Evolutionary conservation across 192 early-diverging fungal genomes (phyloP).

Genomic region (Podochytrium sp.): DNA sequence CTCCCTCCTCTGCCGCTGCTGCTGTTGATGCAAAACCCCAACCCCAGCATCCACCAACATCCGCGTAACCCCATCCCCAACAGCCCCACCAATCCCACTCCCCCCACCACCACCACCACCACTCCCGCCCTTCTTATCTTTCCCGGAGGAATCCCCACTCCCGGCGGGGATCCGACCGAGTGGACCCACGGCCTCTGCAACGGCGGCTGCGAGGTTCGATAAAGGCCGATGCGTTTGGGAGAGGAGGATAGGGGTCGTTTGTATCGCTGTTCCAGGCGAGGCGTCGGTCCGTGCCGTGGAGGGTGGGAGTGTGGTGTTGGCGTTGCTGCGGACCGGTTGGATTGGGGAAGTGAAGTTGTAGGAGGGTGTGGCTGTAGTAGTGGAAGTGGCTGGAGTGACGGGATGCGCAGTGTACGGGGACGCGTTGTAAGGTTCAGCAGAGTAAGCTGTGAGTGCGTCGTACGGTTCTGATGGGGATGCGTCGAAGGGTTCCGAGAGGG

Average conservation of each 20-base stretch:
- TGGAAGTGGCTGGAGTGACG: neutral
- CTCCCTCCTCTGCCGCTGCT: neutral
- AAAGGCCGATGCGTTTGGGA: neutral
- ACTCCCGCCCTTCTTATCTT: neutral
- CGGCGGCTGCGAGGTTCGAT: neutral
- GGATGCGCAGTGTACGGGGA: neutral
- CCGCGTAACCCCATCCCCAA: constrained; percentile 18
- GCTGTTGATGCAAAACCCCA: constrained; percentile 1
- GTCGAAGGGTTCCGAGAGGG: neutral
- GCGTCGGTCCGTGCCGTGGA: too few relatives aligned
- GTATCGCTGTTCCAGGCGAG: too few relatives aligned
- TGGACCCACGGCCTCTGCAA: constrained; percentile 13
- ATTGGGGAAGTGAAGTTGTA: neutral
- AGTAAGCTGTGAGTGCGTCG: neutral
- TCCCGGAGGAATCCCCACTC: neutral
- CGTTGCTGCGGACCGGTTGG: neutral
- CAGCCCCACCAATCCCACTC: neutral
- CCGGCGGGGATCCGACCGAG: constrained; percentile 4
- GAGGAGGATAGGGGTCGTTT: neutral
- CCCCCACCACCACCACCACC: neutral
- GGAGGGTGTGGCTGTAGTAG: neutral
- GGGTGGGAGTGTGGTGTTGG: neutral
- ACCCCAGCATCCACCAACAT: neutral
- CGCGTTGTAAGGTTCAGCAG: neutral
- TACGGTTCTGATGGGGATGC: neutral